Evolutionary conservation across 2,329 filamentous ascomycete species (phyloP).

Genomic region (Fusarium virguliforme): DNA sequence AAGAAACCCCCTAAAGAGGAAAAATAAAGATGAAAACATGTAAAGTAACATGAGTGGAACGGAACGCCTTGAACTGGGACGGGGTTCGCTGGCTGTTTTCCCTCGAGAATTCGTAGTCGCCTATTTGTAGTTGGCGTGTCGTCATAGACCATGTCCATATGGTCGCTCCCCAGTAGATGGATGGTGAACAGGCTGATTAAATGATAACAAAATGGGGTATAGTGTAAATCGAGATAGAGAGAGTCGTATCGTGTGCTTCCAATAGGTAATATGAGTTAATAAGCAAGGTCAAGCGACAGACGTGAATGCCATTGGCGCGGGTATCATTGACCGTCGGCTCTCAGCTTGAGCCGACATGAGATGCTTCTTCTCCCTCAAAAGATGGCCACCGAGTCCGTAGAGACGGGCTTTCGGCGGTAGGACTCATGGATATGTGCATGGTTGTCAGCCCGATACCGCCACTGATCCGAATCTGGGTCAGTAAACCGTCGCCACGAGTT

Average conservation of each 20-base stretch:
- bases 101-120: slow-evolving; percentile 15
- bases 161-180: slow-evolving; percentile 11
- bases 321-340: slow-evolving; percentile 12
- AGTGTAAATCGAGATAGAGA: slow-evolving; percentile 26
- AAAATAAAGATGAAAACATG: slow-evolving; percentile 10
- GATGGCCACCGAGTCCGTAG: slow-evolving; percentile 39
- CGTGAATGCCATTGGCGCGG: slow-evolving; percentile 20
- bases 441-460: slow-evolving; percentile 32
- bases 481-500: slow-evolving; percentile 38
- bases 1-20: neutral
- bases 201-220: slow-evolving; percentile 41
- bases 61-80: slow-evolving; percentile 11
- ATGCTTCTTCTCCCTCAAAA: slow-evolving; percentile 21
- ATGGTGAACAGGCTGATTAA: slow-evolving; percentile 20
- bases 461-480: slow-evolving; percentile 19
- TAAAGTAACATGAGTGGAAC: slow-evolving; percentile 10
- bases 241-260: slow-evolving; percentile 9
- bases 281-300: slow-evolving; percentile 17
- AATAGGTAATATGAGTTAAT: slow-evolving; percentile 9
- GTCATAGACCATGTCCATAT: slow-evolving; percentile 1
- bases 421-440: slow-evolving; percentile 29
- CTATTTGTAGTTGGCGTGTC: slow-evolving; percentile 10
- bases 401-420: slow-evolving; percentile 38
- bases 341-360: neutral
- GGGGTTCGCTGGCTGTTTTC: slow-evolving; percentile 11